Percentiles rank a stretch among this genome's conserved stretches.
Evolutionary conservation across 2,329 filamentous ascomycete genomes (phyloP).

Genomic region (Niveomyces coronatus): DNA sequence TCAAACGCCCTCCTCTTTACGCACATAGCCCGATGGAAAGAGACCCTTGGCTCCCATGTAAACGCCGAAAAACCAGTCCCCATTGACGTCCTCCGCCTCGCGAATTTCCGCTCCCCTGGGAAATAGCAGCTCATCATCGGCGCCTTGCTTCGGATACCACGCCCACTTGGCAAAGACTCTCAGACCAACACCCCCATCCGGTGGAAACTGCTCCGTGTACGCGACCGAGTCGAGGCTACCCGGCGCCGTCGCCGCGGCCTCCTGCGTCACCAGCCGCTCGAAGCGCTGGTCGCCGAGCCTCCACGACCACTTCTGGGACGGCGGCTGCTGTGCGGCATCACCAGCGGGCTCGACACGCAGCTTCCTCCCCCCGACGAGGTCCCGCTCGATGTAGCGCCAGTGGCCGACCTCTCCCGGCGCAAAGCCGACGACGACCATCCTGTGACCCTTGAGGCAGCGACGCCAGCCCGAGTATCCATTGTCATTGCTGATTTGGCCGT

Average conservation of each 20-base stretch:
- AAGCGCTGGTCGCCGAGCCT: constrained; percentile 26
- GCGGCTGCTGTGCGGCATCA: constrained; percentile 22
- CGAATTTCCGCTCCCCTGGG: constrained; percentile 72
- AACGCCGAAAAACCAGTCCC: constrained; percentile 79
- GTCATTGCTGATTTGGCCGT: constrained; percentile 56
- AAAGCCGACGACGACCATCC: constrained; percentile 76
- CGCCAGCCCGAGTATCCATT: constrained; percentile 78
- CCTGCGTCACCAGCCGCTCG: constrained; percentile 38
- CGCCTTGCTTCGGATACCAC: constrained; percentile 59
- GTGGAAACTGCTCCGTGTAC: constrained; percentile 45
- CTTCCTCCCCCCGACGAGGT: constrained; percentile 67
- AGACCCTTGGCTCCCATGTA: constrained; percentile 74
- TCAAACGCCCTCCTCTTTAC: constrained; percentile 29
- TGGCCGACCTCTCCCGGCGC: constrained; percentile 57
- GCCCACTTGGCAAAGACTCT: constrained; percentile 59
- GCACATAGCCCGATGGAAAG: constrained; percentile 72
- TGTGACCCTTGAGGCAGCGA: constrained; percentile 67
- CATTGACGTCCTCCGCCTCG: constrained; percentile 80
- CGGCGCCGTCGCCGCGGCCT: constrained; percentile 38
- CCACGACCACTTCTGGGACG: constrained; percentile 45
- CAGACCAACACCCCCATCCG: constrained; percentile 63
- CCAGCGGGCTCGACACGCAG: constrained; percentile 49
- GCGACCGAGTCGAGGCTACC: constrained; percentile 17
- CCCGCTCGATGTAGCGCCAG: constrained; percentile 55
- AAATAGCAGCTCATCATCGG: constrained; percentile 70